Evolutionary conservation across 768 basidiomycete genomes (phyloP), one percentile per base, ranked within the genome.

Genomic region (Hydnum rufescens): DNA sequence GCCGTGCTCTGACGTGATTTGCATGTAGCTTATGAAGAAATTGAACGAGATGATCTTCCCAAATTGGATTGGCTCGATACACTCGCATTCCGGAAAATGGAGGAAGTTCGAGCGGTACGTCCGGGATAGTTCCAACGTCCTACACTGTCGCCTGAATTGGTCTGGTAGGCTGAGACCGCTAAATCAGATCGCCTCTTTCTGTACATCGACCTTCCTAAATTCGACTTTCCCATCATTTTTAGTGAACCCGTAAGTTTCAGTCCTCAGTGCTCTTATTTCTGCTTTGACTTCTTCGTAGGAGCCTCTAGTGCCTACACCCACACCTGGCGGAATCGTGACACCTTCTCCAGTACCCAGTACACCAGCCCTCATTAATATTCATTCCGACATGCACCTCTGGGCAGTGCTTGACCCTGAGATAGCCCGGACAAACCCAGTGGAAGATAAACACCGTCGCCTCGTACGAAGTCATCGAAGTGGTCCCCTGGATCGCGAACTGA

Each of bases 61-160:
- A 88, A 90, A 64, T 82, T 87, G 2, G 95, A 97, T 53, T 99
- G 95, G 95, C 68, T 97, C 4, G 92, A 97, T 62, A 82, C 83
- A 56, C 66, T 95, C 66, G 79, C 85, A 4, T 99, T 96, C 67
- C 71, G 92, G 44, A 87, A 83, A 68, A 93, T 97, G 73, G 90
- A 90, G 57, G 84, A 90, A 63, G 78, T 92, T 26, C 93, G 97
- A 62, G 77, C 87, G 2, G 92, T 89, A 62, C 53, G 80, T 64
- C 2, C 58, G 16, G 32, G 43, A 30, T 18, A 5, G n/a, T 13
- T 53, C 19, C 52, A 26, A 26, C 5, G 18, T 22, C 8, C 22
- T 50, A 49, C 22, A 23, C 39, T n/a, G 36, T 47, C 4, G 49
- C 42, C 31, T 4, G 18, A 16, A 47, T 13, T 30, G 3, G 28